Conservation (phyloP, 768 basidiomycete species). For the Solioccasus polychromus region DNA sequence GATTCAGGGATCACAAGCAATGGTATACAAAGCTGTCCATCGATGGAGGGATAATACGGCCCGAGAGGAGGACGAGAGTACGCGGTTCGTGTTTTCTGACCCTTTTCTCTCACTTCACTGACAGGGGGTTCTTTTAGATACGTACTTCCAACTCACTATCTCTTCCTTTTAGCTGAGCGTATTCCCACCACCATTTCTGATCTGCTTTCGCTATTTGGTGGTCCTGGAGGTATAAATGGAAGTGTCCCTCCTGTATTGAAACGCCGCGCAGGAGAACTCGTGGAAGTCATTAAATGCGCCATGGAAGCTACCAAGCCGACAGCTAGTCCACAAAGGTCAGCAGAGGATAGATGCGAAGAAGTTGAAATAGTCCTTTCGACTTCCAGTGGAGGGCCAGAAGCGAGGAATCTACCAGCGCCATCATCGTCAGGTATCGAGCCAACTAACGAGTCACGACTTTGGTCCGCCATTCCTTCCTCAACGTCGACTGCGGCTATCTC, state of each 20-base stretch:
- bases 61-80: constrained; percentile 84
- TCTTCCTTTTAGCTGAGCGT: constrained; percentile 72
- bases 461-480: constrained; percentile 8
- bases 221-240: constrained; percentile 12
- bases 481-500: constrained; percentile 4
- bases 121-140: constrained; percentile 42
- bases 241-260: constrained; percentile 63
- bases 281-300: constrained; percentile 56
- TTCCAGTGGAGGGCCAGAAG: constrained; percentile 2
- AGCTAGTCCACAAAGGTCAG: neutral
- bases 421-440: neutral
- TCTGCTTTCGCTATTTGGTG: constrained; percentile 55
- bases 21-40: constrained; percentile 71
- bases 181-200: constrained; percentile 64
- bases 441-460: constrained; percentile 20
- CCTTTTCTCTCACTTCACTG: neutral
- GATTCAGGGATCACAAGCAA: constrained; percentile 44
- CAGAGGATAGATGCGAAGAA: neutral
- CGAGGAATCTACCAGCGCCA: constrained; percentile 10
- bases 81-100: constrained; percentile 47
- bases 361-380: neutral
- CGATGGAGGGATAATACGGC: constrained; percentile 80
- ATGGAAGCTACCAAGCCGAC: constrained; percentile 25
- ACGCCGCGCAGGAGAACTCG: constrained; percentile 58
- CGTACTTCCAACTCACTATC: constrained; percentile 69